Conservation (phyloP, 306 rosid species). For the Trifolium subterraneum region DNA sequence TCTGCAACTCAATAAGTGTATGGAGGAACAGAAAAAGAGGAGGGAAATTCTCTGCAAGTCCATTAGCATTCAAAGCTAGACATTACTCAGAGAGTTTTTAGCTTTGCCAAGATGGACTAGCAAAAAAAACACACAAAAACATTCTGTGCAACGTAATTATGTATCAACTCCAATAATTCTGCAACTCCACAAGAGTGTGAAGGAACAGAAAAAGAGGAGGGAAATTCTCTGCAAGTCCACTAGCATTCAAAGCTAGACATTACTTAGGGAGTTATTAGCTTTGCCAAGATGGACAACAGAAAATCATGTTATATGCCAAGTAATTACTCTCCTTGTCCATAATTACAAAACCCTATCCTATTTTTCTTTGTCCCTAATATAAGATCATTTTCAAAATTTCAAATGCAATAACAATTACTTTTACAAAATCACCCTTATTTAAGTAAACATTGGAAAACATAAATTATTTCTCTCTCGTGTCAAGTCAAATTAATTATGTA, state of each 20-base stretch:
- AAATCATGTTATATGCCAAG: too few relatives aligned
- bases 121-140: too few relatives aligned
- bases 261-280: constrained; percentile 59
- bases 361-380: too few relatives aligned
- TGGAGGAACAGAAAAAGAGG: constrained; percentile 54
- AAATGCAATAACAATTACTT: too few relatives aligned
- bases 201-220: constrained; percentile 52
- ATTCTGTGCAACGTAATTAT: too few relatives aligned
- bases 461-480: too few relatives aligned
- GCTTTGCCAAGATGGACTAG: constrained; percentile 61
- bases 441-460: too few relatives aligned
- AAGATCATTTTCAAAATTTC: too few relatives aligned
- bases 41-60: constrained; percentile 47
- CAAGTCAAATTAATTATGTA: background rate
- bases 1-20: constrained; percentile 45
- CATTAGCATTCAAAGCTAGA: constrained; percentile 75
- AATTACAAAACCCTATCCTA: too few relatives aligned
- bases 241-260: constrained; percentile 71
- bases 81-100: constrained; percentile 52
- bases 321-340: background rate
- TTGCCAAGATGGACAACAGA: constrained; percentile 76
- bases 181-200: constrained; percentile 35
- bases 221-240: constrained; percentile 48
- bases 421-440: too few relatives aligned
- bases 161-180: constrained; percentile 49